These are phyloP conservation scores for Termitomyces sp. DNA, from an alignment of 768 basidiomycete genomes.

Conservation along the genomic window DNA sequence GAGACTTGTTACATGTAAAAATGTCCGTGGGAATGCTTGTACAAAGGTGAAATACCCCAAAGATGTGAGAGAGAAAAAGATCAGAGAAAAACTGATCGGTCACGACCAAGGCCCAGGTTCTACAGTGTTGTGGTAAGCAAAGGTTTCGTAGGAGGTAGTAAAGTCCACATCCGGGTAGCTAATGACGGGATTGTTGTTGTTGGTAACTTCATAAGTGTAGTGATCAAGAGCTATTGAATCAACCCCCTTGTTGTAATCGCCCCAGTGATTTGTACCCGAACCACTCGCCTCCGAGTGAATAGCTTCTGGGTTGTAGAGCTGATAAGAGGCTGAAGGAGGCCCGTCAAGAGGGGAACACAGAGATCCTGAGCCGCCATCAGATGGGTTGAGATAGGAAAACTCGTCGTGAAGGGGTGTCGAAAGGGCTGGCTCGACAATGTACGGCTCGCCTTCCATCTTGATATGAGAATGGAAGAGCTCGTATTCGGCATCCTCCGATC, in stretches of 20 bases:
- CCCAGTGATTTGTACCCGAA: conserved; percentile 20
- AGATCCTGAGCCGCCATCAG: conserved; percentile 20
- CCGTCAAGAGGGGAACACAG: conserved; percentile 29
- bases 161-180: conserved; percentile 15
- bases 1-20: conserved; percentile 10
- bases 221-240: conserved; percentile 14
- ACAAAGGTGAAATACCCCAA: conserved; percentile 4
- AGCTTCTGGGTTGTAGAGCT: conserved; percentile 10
- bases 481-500: conserved; percentile 17
- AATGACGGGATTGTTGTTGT: conserved; percentile 8
- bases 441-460: conserved; percentile 13
- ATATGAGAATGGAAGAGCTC: conserved; percentile 7
- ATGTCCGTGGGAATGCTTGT: conserved; percentile 9
- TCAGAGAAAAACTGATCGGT: neutral
- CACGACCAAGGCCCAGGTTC: conserved; percentile 13
- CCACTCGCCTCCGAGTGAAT: conserved; percentile 17
- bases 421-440: conserved; percentile 9
- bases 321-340: conserved; percentile 8
- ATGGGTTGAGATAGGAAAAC: conserved; percentile 19
- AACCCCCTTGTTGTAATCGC: conserved; percentile 15
- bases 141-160: conserved; percentile 7
- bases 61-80: neutral
- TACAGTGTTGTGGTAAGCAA: conserved; percentile 12
- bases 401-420: conserved; percentile 23
- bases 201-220: conserved; percentile 9